A percentile compares a stretch with the other conserved stretches of the same genome.
Evolutionary conservation across 805 yeast species (phyloP).

Genomic region (Cephaloascus fragrans): DNA sequence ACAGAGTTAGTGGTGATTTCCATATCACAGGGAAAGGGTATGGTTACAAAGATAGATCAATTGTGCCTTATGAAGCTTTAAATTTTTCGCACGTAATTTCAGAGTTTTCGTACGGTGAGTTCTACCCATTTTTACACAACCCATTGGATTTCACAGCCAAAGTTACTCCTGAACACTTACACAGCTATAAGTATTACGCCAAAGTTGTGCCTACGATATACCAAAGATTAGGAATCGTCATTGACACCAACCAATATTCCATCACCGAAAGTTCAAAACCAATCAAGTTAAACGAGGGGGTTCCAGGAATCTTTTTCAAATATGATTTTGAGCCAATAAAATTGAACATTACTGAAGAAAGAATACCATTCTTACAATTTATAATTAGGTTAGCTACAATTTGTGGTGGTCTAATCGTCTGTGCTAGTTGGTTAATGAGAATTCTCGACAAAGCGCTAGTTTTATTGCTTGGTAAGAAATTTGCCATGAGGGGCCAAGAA

Average conservation of each 20-base stretch:
- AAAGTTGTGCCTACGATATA: conserved; percentile 80
- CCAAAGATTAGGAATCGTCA: conserved; percentile 54
- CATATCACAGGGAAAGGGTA: conserved; percentile 73
- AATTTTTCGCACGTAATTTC: conserved; percentile 79
- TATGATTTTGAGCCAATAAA: conserved; percentile 87
- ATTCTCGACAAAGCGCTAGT: conserved; percentile 44
- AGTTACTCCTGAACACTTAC: conserved; percentile 35
- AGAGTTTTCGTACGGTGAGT: conserved; percentile 87
- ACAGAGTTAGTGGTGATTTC: conserved; percentile 77
- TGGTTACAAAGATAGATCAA: conserved; percentile 38
- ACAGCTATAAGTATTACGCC: conserved; percentile 54
- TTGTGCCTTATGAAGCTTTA: conserved; percentile 37
- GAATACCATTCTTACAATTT: conserved; percentile 74
- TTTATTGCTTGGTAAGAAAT: conserved; percentile 49
- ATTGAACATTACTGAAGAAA: conserved; percentile 54
- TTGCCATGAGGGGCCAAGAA: conserved; percentile 38
- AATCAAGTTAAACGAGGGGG: conserved; percentile 7
- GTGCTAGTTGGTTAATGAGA: conserved; percentile 57
- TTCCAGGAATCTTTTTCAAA: conserved; percentile 75
- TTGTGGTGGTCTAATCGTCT: conserved; percentile 68
- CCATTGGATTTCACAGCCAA: conserved; percentile 78
- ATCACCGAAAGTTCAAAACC: conserved; percentile 39
- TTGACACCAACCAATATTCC: conserved; percentile 85
- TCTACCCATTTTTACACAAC: conserved; percentile 76
- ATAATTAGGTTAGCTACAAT: conserved; percentile 72